Base-by-base conservation (phyloP, 2,329 filamentous ascomycete genomes). In the Phialemonium atrogriseum region DNA sequence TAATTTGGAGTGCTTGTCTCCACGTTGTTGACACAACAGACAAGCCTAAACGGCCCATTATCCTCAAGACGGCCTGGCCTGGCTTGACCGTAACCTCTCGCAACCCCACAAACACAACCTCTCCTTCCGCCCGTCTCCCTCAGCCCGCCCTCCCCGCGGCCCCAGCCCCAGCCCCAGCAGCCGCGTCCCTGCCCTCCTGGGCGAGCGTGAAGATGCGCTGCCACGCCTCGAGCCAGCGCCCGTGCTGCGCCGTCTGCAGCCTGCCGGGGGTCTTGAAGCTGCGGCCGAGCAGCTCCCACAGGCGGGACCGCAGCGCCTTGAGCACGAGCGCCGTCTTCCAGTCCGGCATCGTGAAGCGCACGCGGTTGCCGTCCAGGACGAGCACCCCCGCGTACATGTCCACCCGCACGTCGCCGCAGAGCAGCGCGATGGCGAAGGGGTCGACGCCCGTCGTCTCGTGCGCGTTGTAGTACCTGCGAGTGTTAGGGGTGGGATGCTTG, bases 261-360 rank as follows among this genome's bases (percentile, higher is more conserved):
- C 73, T 77, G 9, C 76, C 76, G 0, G 77, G 77, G 42, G 64
- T 70, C 55, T 76, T 81, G 61, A 93, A 87, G 14, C 74, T 70
- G 18, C 72, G 68, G 1, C 74, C 75, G 27, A 94, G 64, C 24
- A 93, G 73, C 43, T 94, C 86, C 42, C 80, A 77, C 12, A 94
- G 64, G 16, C 82, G 72, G 2, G 68, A 64, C 13, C 86, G 74
- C 32, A 96, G 62, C 5, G 78, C 75, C 58, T 95, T 95, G 49
- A 98, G 62, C n/a, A 82, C 87, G 21, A 94, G 73, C 69, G 91
- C 80, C 1, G 80, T 80, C 59, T 88, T 93, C 88, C 89, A 96
- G 51, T 94, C 84, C 5, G 78, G 72, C 1, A 93, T 72, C 14
- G 81, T 74, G 52, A 96, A 94, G 29, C 85, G 75, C 29, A 89